phyloP scores from a whole-genome alignment of 139 green algal species.

The Chara braunii region DNA sequence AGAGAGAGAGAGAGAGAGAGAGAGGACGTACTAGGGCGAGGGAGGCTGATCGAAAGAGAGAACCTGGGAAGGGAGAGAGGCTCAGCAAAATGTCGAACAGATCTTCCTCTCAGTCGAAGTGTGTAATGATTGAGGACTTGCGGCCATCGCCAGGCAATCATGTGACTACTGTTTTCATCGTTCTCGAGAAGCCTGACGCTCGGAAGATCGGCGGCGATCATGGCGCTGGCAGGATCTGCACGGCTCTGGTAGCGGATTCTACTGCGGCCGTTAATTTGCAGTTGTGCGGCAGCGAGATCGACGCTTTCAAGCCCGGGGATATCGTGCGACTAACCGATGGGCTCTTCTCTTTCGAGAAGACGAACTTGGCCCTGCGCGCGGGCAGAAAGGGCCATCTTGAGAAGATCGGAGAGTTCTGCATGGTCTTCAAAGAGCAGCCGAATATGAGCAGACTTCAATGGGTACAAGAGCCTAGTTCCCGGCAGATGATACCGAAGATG shows the following conservation, averaged over 20 bases:
- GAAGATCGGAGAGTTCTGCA: constrained; percentile 23
- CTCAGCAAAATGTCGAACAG: too few relatives aligned
- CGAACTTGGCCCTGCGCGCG: constrained; percentile 9
- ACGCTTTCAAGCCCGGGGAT: constrained; percentile 20
- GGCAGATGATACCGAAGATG: too few relatives aligned
- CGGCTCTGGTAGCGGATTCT: constrained; percentile 12
- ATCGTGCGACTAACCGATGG: constrained; percentile 33
- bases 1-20: too few relatives aligned
- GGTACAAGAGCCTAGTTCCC: constrained; percentile 15
- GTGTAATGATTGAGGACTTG: too few relatives aligned
- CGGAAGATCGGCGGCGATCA: too few relatives aligned
- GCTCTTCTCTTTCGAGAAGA: constrained; percentile 27
- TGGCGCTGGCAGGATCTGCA: too few relatives aligned
- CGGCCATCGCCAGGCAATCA: not conserved
- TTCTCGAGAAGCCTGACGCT: constrained; percentile 21
- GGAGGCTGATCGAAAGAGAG: too few relatives aligned
- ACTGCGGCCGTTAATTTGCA: constrained; percentile 22
- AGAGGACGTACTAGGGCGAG: too few relatives aligned
- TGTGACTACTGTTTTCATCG: constrained; percentile 26
- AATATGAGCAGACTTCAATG: constrained; percentile 27
- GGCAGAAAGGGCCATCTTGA: constrained; percentile 17
- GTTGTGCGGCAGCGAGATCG: constrained; percentile 27
- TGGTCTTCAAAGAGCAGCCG: constrained; percentile 11
- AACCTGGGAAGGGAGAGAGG: too few relatives aligned
- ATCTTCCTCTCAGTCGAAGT: too few relatives aligned